Evolutionary conservation across 2,329 filamentous ascomycete genomes (phyloP).

Genomic region (Fusarium sp.): DNA sequence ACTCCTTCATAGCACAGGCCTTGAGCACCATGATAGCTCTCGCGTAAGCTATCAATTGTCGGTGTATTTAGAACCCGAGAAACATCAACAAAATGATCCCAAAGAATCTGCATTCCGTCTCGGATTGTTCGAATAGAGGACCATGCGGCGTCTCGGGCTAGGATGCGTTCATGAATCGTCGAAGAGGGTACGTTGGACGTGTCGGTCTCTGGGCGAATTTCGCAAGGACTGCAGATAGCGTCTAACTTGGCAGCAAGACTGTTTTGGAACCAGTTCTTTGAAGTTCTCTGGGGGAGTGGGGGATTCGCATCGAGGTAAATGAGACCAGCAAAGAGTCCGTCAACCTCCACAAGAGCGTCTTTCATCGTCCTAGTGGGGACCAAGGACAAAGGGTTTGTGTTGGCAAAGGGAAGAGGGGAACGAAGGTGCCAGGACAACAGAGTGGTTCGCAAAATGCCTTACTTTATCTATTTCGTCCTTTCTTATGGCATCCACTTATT

Average conservation of each 20-base stretch:
- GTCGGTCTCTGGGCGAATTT: neutral
- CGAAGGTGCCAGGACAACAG: neutral
- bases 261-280: neutral
- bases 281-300: neutral
- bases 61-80: neutral
- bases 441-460: neutral
- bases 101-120: conserved; percentile 6
- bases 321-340: conserved; percentile 25
- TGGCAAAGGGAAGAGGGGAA: neutral
- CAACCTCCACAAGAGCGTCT: neutral
- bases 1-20: conserved; percentile 22
- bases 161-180: fast-evolving
- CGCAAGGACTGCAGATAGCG: neutral
- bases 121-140: conserved; percentile 8
- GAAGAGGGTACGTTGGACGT: neutral
- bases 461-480: neutral
- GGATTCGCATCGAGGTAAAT: conserved; percentile 17
- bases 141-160: neutral
- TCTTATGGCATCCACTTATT: neutral
- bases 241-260: neutral
- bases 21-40: conserved; percentile 6
- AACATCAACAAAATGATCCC: conserved; percentile 1
- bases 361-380: neutral
- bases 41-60: conserved; percentile 3
- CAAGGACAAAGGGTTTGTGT: neutral